Evolutionary conservation across 306 rosid genomes (phyloP).

Genomic region (Chamaecrista fasciculata): DNA sequence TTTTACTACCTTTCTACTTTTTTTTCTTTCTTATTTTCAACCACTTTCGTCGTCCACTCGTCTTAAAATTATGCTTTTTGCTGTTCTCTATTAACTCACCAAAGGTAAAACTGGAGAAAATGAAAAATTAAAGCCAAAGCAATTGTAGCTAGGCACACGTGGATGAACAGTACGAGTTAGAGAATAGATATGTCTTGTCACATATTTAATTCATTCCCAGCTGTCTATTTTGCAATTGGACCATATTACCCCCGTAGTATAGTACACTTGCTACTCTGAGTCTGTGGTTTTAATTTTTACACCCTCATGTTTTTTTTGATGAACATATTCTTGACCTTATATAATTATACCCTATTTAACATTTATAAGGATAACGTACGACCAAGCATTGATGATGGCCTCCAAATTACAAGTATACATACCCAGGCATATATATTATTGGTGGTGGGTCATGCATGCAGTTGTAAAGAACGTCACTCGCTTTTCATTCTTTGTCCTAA

Average conservation of each 20-base stretch:
- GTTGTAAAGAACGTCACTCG: too few relatives aligned
- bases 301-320: too few relatives aligned
- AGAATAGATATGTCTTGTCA: neutral
- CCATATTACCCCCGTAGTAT: neutral
- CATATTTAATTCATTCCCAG: neutral
- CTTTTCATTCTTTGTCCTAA: neutral
- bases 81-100: neutral
- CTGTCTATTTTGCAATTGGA: neutral
- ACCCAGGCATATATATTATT: slow-evolving; percentile 16
- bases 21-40: neutral
- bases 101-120: neutral
- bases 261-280: too few relatives aligned
- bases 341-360: neutral
- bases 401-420: slow-evolving; percentile 9
- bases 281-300: too few relatives aligned
- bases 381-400: neutral
- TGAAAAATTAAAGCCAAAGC: neutral
- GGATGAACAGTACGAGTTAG: neutral
- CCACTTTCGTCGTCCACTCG: neutral
- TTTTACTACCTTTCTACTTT: neutral
- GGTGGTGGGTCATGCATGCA: slow-evolving; percentile 30
- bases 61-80: neutral
- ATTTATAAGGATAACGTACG: neutral
- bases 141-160: neutral
- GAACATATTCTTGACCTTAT: neutral